phyloP scores from a whole-genome alignment of 306 rosid genomes.

The Begonia loranthoides region DNA sequence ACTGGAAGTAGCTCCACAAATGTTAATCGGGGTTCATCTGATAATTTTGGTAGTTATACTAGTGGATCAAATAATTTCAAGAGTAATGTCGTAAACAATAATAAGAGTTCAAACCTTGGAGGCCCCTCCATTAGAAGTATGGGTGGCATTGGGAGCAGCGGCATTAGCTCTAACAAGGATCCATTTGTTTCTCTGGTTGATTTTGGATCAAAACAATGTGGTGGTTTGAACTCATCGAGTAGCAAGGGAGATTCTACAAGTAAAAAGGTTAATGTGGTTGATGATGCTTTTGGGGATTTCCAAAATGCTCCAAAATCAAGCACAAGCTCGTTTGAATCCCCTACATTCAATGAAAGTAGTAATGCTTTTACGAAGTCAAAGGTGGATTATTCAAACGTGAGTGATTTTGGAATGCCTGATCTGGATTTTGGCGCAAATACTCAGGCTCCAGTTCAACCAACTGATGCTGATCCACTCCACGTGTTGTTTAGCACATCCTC shows the following conservation, averaged over 20 bases:
- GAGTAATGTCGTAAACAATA: constrained; percentile 16
- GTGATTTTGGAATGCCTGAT: constrained; percentile 27
- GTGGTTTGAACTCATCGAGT: constrained; percentile 37
- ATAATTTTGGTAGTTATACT: constrained; percentile 11
- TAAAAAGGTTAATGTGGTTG: constrained; percentile 11
- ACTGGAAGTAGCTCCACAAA: constrained; percentile 12
- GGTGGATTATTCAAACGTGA: constrained; percentile 14
- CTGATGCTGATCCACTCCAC: constrained; percentile 58
- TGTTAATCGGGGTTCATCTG: constrained; percentile 45
- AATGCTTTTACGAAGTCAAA: constrained; percentile 29
- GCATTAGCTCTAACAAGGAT: constrained; percentile 43
- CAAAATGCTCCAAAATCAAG: constrained; percentile 57
- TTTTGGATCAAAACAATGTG: constrained; percentile 55
- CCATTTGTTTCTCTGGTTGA: constrained; percentile 80
- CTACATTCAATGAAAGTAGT: constrained; percentile 14
- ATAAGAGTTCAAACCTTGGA: constrained; percentile 35
- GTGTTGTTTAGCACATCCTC: constrained; percentile 52
- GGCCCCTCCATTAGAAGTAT: constrained; percentile 35
- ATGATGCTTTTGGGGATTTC: constrained; percentile 71
- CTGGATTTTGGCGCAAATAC: constrained; percentile 16
- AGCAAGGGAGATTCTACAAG: constrained; percentile 30
- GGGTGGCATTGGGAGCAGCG: constrained; percentile 15
- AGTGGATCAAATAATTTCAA: constrained; percentile 7
- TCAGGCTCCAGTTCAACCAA: constrained; percentile 28
- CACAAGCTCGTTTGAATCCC: constrained; percentile 16